Conservation (phyloP, 2,329 filamentous ascomycete genomes). For the Colletotrichum euphorbiae region DNA sequence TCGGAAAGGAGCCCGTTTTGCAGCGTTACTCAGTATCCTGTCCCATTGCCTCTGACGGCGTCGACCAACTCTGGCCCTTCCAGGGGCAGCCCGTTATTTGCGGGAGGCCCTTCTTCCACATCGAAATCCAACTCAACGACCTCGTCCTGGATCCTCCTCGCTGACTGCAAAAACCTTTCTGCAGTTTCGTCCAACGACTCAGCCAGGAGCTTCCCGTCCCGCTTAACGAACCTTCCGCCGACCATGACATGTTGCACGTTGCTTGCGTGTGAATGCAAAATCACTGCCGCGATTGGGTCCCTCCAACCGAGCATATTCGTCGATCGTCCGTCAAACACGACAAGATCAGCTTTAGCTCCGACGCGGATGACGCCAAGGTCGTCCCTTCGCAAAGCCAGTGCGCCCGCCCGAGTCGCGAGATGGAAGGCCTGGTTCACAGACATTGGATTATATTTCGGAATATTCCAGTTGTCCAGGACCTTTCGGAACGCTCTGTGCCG, state of each 20-base stretch:
- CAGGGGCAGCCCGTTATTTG: too few relatives aligned
- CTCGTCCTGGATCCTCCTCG: too few relatives aligned
- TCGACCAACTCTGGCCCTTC: too few relatives aligned
- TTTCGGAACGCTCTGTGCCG: slow-evolving; percentile 52
- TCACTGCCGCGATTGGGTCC: slow-evolving; percentile 66
- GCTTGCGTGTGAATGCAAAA: slow-evolving; percentile 64
- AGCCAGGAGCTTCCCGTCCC: slow-evolving; percentile 50
- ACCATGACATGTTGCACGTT: slow-evolving; percentile 64
- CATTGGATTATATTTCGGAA: slow-evolving; percentile 63
- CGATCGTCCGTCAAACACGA: slow-evolving; percentile 61
- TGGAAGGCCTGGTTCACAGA: slow-evolving; percentile 65
- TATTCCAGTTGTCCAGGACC: slow-evolving; percentile 52
- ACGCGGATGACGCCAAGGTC: slow-evolving; percentile 62
- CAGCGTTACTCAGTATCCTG: too few relatives aligned
- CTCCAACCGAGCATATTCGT: slow-evolving; percentile 64
- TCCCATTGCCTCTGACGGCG: too few relatives aligned
- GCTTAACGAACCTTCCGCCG: slow-evolving; percentile 60
- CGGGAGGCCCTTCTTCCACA: too few relatives aligned
- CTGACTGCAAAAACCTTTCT: too few relatives aligned
- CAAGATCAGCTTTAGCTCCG: slow-evolving; percentile 61
- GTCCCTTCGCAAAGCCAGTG: slow-evolving; percentile 59
- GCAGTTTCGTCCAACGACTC: too few relatives aligned
- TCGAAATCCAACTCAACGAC: too few relatives aligned
- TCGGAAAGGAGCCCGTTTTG: too few relatives aligned
- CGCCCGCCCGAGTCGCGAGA: slow-evolving; percentile 65